These are phyloP conservation scores for Stereum hirsutum DNA, from an alignment of 1,284 basidiomycete genomes.

Conservation along the genomic window DNA sequence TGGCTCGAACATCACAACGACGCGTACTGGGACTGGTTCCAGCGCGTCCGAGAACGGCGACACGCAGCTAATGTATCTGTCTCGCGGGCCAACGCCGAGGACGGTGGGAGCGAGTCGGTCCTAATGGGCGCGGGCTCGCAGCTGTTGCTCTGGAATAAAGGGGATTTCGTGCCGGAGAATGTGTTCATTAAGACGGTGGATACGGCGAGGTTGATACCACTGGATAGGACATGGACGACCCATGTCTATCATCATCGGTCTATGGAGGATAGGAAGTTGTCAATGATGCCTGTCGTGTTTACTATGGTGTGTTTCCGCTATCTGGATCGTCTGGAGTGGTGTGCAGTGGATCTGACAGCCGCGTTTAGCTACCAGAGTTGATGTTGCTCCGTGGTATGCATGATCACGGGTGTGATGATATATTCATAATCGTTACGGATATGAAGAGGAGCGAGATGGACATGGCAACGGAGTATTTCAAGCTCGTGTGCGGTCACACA, in stretches of 20 bases:
- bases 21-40: constrained; percentile 68
- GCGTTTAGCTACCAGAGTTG: constrained; percentile 54
- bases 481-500: constrained; percentile 54
- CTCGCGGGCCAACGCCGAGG: constrained; percentile 9
- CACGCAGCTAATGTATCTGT: constrained; percentile 32
- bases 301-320: constrained; percentile 45
- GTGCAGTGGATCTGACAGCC: neutral
- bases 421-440: constrained; percentile 68
- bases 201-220: constrained; percentile 62
- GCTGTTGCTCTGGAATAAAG: constrained; percentile 64
- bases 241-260: constrained; percentile 69
- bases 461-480: constrained; percentile 65
- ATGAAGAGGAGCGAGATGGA: constrained; percentile 71
- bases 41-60: constrained; percentile 52
- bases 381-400: constrained; percentile 73
- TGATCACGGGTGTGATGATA: constrained; percentile 64
- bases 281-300: constrained; percentile 71
- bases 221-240: constrained; percentile 71
- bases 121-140: constrained; percentile 39
- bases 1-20: constrained; percentile 71
- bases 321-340: neutral
- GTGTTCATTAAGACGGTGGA: constrained; percentile 69
- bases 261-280: constrained; percentile 58
- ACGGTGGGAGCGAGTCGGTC: neutral
- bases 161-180: constrained; percentile 66